phyloP scores from a whole-genome alignment of 176 grass and related monocot species.

The Lolium multiflorum region DNA sequence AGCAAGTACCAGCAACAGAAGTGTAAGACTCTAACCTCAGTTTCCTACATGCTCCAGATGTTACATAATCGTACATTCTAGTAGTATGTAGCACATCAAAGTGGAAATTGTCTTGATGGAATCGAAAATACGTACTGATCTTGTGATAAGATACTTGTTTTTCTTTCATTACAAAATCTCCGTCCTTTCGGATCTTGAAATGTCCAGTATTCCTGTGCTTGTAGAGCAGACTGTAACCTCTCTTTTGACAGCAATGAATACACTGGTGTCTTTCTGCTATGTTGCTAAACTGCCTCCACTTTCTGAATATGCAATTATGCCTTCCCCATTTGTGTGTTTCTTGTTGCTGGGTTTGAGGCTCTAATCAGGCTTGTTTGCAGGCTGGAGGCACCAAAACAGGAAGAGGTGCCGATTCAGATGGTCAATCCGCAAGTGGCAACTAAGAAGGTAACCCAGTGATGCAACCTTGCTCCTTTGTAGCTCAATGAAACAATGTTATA shows the following conservation, averaged over 20 bases:
- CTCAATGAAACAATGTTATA: not conserved
- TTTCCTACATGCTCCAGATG: conserved; percentile 21
- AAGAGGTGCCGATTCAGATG: conserved; percentile 27
- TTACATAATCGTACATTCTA: not conserved
- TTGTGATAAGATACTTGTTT: not conserved
- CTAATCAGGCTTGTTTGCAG: too few species aligned
- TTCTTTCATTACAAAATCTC: not conserved
- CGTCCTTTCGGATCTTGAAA: not conserved
- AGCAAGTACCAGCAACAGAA: conserved; percentile 41
- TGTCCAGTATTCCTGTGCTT: not conserved
- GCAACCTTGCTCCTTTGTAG: not conserved
- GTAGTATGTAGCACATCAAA: not conserved
- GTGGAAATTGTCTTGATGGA: not conserved
- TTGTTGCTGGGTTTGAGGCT: too few species aligned
- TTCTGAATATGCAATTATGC: not conserved
- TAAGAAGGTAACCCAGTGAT: conserved; percentile 33
- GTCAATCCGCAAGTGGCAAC: not conserved
- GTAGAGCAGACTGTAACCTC: not conserved
- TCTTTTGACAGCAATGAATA: not conserved
- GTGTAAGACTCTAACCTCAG: conserved; percentile 55
- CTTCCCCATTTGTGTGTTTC: too few species aligned
- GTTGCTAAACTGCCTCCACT: not conserved
- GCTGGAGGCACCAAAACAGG: conserved; percentile 20
- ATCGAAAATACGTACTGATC: not conserved
- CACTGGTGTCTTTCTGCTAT: conserved; percentile 11